phyloP scores from a whole-genome alignment of 225 moss, liverwort and hornwort species.

The Physcomitrellopsis africana region DNA sequence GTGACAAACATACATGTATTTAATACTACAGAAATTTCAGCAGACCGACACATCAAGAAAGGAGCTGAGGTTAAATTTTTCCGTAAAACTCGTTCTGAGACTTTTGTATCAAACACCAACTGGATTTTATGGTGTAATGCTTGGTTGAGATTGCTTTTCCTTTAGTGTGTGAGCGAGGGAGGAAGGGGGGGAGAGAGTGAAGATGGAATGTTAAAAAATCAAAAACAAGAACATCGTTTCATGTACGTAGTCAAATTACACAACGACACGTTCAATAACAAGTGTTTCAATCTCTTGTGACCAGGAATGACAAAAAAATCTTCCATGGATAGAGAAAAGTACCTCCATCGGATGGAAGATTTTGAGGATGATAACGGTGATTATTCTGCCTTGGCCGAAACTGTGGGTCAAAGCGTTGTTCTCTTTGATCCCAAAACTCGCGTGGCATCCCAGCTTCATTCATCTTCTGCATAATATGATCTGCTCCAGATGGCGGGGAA shows the following conservation, averaged over 20 bases:
- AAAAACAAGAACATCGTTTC: too few species aligned
- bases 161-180: too few species aligned
- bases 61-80: neutral
- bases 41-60: neutral
- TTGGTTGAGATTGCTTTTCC: too few species aligned
- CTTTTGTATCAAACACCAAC: too few species aligned
- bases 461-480: constrained; percentile 66
- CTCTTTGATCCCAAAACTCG: constrained; percentile 73
- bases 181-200: too few species aligned
- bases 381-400: constrained; percentile 65
- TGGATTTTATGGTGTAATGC: too few species aligned
- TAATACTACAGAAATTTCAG: neutral
- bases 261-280: too few species aligned
- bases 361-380: constrained; percentile 74
- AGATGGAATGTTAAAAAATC: too few species aligned
- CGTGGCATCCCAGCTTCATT: constrained; percentile 59
- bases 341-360: constrained; percentile 58
- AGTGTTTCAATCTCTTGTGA: too few species aligned
- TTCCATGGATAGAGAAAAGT: neutral
- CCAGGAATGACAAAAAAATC: too few species aligned
- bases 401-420: constrained; percentile 61
- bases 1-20: neutral
- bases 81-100: too few species aligned
- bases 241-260: too few species aligned
- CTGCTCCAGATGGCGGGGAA: constrained; percentile 66